Base-by-base conservation (phyloP, 2,329 filamentous ascomycete species). In the Fusarium chlamydosporum region DNA sequence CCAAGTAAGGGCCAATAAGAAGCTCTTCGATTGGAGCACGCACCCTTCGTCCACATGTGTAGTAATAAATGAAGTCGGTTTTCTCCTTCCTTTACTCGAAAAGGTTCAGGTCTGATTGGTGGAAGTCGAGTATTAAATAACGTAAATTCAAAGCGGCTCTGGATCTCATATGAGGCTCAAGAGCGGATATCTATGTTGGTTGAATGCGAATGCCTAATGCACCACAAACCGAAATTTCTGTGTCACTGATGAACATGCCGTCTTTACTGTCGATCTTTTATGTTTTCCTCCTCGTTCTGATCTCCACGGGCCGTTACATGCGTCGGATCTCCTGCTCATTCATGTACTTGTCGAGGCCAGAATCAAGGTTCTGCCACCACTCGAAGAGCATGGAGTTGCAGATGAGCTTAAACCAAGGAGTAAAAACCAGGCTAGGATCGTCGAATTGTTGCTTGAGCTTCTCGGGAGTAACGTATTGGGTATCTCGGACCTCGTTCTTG, bases 391-490 rank as follows among this genome's bases (percentile, higher is more conserved):
- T 94, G 48, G 93, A 94, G 80, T 98, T 87, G 86, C 96, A 99
- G 77, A 99, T 98, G 72, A 99, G 90, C 86, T 97, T 97, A 85
- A 99, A 99, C 96, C 96, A 99, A 2, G 96, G 96, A 1, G 96
- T 99, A 80, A 98, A 98, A 75, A 91, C 92, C 74, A 97, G 85
- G 54, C 82, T 85, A 5, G 91, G 88, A 76, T 97, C 91, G 75
- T 90, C 83, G 80, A 99, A 97, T 86, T 95, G 92, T 72, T 86
- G 78, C 85, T 93, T 96, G 71, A 99, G 85, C 74, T 94, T 90
- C 26, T 94, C 90, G 40, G 92, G 86, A 23, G 90, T 90, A 64
- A 97, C 94, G 75, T 96, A 99, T 79, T 89, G 86, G 23, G 91
- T 92, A 70, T 92, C 95, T 76, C 89, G 89, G 47, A 94, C 94